Evolutionary conservation across 495 filamentous ascomycete species (phyloP).

Genomic region (Coniosporium apollinis): DNA sequence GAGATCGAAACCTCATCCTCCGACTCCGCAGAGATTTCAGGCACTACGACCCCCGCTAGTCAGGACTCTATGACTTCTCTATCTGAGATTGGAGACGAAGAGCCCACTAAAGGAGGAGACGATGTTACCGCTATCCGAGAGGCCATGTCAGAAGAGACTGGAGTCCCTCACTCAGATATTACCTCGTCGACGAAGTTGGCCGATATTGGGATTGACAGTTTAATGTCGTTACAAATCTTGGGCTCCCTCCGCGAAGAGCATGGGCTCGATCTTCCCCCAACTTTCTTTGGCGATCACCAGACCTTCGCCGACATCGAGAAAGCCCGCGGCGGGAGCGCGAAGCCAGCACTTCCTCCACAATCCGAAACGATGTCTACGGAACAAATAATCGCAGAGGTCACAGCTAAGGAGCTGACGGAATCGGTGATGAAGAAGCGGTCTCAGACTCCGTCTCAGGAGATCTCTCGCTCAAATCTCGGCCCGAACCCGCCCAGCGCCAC

Average conservation of each 20-base stretch:
- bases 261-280: neutral
- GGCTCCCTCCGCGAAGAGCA: neutral
- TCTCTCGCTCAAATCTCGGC: conserved; percentile 15
- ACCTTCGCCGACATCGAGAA: no score
- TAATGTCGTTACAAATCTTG: neutral
- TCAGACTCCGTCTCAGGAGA: conserved; percentile 37
- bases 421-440: neutral
- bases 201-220: neutral
- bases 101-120: neutral
- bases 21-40: conserved; percentile 2
- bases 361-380: no score
- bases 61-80: neutral
- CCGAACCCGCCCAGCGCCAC: no score
- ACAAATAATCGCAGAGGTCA: neutral
- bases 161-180: neutral
- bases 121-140: neutral
- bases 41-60: conserved; percentile 46
- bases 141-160: neutral
- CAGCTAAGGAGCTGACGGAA: neutral
- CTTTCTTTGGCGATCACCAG: no score
- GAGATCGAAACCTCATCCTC: conserved; percentile 3
- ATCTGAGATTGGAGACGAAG: neutral
- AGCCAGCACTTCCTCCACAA: no score
- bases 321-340: no score
- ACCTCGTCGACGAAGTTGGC: neutral